Evolutionary conservation across 2,329 filamentous ascomycete genomes (phyloP).

Genomic region (Xylariaceae sp.): DNA sequence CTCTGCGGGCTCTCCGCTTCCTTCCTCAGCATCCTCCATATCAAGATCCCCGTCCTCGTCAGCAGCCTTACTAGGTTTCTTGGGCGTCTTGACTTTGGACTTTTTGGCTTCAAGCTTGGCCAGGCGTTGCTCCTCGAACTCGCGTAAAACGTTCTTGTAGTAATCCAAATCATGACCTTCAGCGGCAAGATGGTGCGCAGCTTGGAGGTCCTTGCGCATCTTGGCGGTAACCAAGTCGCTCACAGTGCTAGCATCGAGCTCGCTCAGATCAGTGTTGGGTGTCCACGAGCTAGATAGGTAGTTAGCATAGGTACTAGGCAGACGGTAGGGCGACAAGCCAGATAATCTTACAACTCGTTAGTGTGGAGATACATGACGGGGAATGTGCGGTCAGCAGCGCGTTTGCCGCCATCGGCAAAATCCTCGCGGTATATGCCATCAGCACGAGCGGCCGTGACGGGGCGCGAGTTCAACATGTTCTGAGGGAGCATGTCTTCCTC

Average conservation of each 20-base stretch:
- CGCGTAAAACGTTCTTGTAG: constrained; percentile 76
- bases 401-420: constrained; percentile 83
- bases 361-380: constrained; percentile 93
- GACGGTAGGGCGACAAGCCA: background rate
- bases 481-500: constrained; percentile 91
- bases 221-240: constrained; percentile 67
- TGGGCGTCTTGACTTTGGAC: constrained; percentile 27
- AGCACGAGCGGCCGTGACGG: constrained; percentile 73
- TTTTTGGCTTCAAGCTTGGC: constrained; percentile 48
- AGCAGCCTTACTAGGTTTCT: constrained; percentile 45
- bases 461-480: constrained; percentile 70
- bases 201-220: constrained; percentile 72
- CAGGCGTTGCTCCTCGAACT: constrained; percentile 63
- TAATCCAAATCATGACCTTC: constrained; percentile 73
- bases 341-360: constrained; percentile 85
- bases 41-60: constrained; percentile 57
- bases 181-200: constrained; percentile 75
- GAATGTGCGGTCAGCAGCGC: constrained; percentile 78
- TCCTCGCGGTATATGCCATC: constrained; percentile 87
- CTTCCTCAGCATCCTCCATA: constrained; percentile 58
- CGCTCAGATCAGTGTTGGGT: constrained; percentile 74
- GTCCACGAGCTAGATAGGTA: constrained; percentile 72
- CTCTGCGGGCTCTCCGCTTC: constrained; percentile 40
- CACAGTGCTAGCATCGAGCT: constrained; percentile 71
- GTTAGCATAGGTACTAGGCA: constrained; percentile 9